These are phyloP conservation scores for Lactarius sanguifluus DNA, from an alignment of 768 basidiomycete genomes.

Conservation along the genomic window DNA sequence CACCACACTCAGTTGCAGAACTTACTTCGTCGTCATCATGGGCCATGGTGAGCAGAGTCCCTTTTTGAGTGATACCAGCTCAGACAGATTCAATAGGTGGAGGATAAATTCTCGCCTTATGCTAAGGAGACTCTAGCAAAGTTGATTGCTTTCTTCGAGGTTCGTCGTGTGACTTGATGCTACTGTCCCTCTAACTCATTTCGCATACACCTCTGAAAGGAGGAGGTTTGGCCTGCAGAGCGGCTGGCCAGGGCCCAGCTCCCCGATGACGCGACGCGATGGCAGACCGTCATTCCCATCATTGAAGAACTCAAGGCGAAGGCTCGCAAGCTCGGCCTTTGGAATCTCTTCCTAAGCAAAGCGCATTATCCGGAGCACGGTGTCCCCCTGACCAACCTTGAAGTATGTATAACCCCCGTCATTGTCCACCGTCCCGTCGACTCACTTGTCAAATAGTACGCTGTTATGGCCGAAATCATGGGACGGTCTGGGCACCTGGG, in stretches of 20 bases:
- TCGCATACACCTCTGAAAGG: slow-evolving; percentile 44
- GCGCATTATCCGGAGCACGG: slow-evolving; percentile 88
- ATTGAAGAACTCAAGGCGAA: slow-evolving; percentile 83
- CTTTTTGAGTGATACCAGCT: background rate
- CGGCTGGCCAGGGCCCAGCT: slow-evolving; percentile 79
- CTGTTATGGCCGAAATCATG: slow-evolving; percentile 94
- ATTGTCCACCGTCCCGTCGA: background rate
- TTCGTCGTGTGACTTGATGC: slow-evolving; percentile 35
- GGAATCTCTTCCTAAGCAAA: slow-evolving; percentile 97
- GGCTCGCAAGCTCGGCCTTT: slow-evolving; percentile 86
- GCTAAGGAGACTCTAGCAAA: slow-evolving; percentile 85
- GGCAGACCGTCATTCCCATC: slow-evolving; percentile 82
- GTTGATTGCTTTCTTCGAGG: slow-evolving; percentile 83
- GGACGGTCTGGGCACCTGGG: slow-evolving; percentile 81
- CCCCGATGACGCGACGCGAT: slow-evolving; percentile 70
- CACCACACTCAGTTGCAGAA: slow-evolving; percentile 67
- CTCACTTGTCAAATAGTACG: slow-evolving; percentile 58
- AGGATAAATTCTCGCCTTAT: slow-evolving; percentile 89
- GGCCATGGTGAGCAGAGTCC: slow-evolving; percentile 61
- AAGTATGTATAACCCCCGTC: slow-evolving; percentile 50
- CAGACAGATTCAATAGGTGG: slow-evolving; percentile 51
- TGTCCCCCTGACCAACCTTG: slow-evolving; percentile 88
- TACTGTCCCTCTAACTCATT: background rate
- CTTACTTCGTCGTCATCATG: slow-evolving; percentile 84
- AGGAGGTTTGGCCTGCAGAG: slow-evolving; percentile 82